These are phyloP conservation scores for Setaria italica DNA, from an alignment of 202 grass and related monocot species.

Conservation along the genomic window DNA sequence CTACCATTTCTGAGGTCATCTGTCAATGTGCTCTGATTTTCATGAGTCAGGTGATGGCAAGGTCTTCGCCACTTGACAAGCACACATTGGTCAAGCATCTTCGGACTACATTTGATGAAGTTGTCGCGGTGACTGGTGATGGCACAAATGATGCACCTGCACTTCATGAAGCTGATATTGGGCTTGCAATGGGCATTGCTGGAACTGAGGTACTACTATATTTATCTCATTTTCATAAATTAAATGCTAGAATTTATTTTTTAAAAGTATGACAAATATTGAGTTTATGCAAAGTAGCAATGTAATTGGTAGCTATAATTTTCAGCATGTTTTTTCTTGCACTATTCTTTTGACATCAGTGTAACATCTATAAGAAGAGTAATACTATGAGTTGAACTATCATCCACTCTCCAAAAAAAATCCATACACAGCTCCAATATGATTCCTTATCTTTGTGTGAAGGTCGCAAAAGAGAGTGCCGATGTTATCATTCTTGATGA, in stretches of 20 bases:
- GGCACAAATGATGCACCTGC: conserved; percentile 97
- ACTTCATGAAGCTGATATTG: conserved; percentile 95
- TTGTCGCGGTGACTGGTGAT: conserved; percentile 93
- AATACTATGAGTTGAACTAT: not conserved
- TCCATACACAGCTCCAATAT: not conserved
- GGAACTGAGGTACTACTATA: conserved; percentile 77
- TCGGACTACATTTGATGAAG: conserved; percentile 71
- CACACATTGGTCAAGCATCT: conserved; percentile 86
- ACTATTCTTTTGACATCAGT: not conserved
- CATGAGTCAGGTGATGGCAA: conserved; percentile 84
- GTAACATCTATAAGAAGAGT: not conserved
- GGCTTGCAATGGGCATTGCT: conserved; percentile 95
- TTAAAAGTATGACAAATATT: not conserved
- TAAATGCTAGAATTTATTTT: not conserved
- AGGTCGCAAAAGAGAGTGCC: conserved; percentile 97
- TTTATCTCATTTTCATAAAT: conserved; percentile 2
- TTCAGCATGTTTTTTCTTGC: too few relatives aligned
- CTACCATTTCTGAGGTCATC: conserved; percentile 4
- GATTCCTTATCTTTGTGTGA: conserved; percentile 28
- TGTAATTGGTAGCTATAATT: too few relatives aligned
- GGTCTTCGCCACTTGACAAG: conserved; percentile 92
- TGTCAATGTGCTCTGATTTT: conserved; percentile 34
- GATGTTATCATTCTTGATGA: conserved; percentile 99
- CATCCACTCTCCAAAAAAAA: not conserved
- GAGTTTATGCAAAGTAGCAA: not conserved